These are phyloP conservation scores for Fusarium foetens DNA, from an alignment of 2,329 filamentous ascomycete genomes.

Conservation along the genomic window DNA sequence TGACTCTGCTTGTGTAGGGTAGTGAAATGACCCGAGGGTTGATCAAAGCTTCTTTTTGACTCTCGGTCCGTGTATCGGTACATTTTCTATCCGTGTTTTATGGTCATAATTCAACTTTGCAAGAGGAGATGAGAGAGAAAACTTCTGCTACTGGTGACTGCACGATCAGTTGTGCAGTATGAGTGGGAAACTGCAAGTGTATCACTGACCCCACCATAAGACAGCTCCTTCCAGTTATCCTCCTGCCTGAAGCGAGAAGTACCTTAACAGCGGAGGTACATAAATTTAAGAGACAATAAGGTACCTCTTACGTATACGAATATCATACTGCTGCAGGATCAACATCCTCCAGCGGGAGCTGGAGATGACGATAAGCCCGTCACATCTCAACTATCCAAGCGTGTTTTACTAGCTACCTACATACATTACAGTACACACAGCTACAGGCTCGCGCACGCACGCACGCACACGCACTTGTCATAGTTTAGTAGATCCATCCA, in stretches of 20 bases:
- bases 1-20: conserved; percentile 10
- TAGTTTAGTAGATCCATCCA: conserved; percentile 7
- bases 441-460: conserved; percentile 1
- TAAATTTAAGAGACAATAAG: neutral
- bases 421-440: neutral
- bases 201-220: neutral
- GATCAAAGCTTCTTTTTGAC: neutral
- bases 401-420: neutral
- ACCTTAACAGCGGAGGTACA: neutral
- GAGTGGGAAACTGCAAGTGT: neutral
- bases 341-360: neutral
- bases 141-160: neutral
- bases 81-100: neutral
- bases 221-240: neutral
- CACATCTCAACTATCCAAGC: neutral
- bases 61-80: neutral
- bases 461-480: conserved; percentile 16
- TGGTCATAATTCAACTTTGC: too few relatives aligned
- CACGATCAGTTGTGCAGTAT: neutral
- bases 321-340: neutral
- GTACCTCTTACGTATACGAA: neutral
- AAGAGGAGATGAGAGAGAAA: neutral
- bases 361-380: neutral
- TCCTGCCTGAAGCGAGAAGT: neutral
- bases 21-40: neutral